A percentile compares a stretch with the other conserved stretches of the same genome.
phyloP scores from a whole-genome alignment of 768 basidiomycete genomes.

The Psilocybe subaeruginosa region DNA sequence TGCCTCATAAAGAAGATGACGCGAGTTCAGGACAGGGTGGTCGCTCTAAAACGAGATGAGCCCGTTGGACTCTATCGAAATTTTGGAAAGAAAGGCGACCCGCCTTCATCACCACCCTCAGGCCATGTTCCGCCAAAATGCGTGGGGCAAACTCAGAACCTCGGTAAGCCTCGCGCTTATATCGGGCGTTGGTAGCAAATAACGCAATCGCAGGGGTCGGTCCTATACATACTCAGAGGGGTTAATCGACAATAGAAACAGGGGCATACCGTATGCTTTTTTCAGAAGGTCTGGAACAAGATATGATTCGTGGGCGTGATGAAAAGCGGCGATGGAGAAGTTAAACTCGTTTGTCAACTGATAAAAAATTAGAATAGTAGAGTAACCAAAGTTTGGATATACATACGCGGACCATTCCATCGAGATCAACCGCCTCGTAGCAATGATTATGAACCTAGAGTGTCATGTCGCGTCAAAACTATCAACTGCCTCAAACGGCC shows the following conservation, averaged over 20 bases:
- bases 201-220: conserved; percentile 73
- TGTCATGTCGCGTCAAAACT: neutral
- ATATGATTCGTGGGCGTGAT: conserved; percentile 81
- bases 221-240: conserved; percentile 34
- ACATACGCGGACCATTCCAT: conserved; percentile 63
- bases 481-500: neutral
- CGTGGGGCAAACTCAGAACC: conserved; percentile 79
- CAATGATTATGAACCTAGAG: conserved; percentile 58
- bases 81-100: neutral
- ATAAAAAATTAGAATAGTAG: neutral
- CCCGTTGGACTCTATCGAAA: neutral
- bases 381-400: neutral
- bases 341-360: conserved; percentile 67
- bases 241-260: conserved; percentile 7
- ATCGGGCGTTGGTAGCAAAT: conserved; percentile 60
- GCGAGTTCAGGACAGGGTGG: conserved; percentile 63
- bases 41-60: conserved; percentile 48
- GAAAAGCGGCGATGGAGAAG: conserved; percentile 75
- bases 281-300: conserved; percentile 85
- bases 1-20: conserved; percentile 77
- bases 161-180: conserved; percentile 81
- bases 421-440: conserved; percentile 68
- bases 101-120: conserved; percentile 80
- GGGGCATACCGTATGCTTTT: conserved; percentile 57
- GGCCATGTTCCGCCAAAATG: conserved; percentile 67